Conservation (phyloP, 352 stramenopile genomes). For the Plasmopara viticola region DNA sequence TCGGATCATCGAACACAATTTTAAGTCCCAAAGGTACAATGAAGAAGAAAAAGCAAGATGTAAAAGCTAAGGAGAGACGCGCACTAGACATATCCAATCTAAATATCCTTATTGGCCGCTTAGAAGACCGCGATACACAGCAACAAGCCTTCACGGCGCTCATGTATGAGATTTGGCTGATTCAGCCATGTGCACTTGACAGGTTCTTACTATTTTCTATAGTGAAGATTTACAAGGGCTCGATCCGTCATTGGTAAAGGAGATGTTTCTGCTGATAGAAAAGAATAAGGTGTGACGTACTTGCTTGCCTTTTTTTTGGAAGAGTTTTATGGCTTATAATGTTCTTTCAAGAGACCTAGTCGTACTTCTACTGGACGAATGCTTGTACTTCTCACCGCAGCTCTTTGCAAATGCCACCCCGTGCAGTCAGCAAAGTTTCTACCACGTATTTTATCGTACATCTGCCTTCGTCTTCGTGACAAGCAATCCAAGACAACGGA, state of each 20-base stretch:
- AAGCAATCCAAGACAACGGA: constrained; percentile 48
- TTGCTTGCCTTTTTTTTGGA: too few relatives aligned
- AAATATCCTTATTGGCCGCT: constrained; percentile 26
- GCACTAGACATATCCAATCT: constrained; percentile 32
- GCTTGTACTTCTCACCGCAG: constrained; percentile 51
- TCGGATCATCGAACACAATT: neutral
- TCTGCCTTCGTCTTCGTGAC: constrained; percentile 46
- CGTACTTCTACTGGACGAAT: constrained; percentile 50
- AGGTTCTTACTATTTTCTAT: too few relatives aligned
- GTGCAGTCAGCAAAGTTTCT: constrained; percentile 8
- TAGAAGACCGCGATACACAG: too few relatives aligned
- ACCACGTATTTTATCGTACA: constrained; percentile 23
- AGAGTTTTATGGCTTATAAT: too few relatives aligned
- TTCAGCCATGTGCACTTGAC: too few relatives aligned
- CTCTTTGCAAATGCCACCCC: constrained; percentile 46
- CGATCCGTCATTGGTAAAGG: too few relatives aligned
- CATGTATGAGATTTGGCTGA: too few relatives aligned
- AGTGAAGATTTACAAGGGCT: too few relatives aligned
- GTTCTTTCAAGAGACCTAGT: constrained; percentile 8
- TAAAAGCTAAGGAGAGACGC: constrained; percentile 37
- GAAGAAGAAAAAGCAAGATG: constrained; percentile 40
- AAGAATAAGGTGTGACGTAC: too few relatives aligned
- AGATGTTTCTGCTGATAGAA: too few relatives aligned
- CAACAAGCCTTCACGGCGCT: too few relatives aligned
- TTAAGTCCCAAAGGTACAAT: constrained; percentile 28